These are phyloP conservation scores for Pseudopediastrum boryanum DNA, from an alignment of 139 green algal species.

Conservation along the genomic window DNA sequence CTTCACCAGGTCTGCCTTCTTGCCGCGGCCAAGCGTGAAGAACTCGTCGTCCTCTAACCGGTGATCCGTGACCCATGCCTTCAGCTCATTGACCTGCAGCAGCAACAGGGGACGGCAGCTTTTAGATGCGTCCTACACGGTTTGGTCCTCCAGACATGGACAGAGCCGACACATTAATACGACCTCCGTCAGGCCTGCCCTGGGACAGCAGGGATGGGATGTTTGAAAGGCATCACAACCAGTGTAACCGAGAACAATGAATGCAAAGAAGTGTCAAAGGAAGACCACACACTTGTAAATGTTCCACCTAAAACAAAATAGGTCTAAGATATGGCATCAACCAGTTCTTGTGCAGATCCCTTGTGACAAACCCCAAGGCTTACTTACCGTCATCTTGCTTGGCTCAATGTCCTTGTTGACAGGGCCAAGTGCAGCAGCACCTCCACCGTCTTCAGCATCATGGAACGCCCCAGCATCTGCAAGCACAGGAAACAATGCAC, in stretches of 20 bases:
- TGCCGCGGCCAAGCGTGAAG: slow-evolving; percentile 23
- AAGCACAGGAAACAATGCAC: not conserved
- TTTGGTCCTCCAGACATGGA: too few relatives aligned
- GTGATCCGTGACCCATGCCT: slow-evolving; percentile 44
- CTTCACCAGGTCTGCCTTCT: slow-evolving; percentile 42
- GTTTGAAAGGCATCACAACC: too few relatives aligned
- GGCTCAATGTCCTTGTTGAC: slow-evolving; percentile 21
- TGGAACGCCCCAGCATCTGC: not conserved
- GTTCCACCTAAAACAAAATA: too few relatives aligned
- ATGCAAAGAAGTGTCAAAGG: too few relatives aligned
- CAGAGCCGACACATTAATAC: not conserved
- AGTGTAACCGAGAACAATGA: too few relatives aligned
- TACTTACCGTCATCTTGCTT: slow-evolving; percentile 12
- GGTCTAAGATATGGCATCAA: too few relatives aligned
- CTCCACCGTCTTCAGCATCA: not conserved
- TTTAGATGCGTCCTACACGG: not conserved
- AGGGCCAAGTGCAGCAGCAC: not conserved
- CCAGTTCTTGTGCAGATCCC: too few relatives aligned
- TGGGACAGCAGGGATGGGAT: too few relatives aligned
- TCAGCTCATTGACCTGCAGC: slow-evolving; percentile 38
- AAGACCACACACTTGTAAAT: too few relatives aligned
- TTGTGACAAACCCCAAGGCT: too few relatives aligned
- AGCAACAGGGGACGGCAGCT: not conserved
- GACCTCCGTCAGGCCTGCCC: not conserved
- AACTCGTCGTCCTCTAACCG: slow-evolving; percentile 45